Conservation (phyloP, 2,329 filamentous ascomycete species). For the Akanthomyces uredinophilus region DNA sequence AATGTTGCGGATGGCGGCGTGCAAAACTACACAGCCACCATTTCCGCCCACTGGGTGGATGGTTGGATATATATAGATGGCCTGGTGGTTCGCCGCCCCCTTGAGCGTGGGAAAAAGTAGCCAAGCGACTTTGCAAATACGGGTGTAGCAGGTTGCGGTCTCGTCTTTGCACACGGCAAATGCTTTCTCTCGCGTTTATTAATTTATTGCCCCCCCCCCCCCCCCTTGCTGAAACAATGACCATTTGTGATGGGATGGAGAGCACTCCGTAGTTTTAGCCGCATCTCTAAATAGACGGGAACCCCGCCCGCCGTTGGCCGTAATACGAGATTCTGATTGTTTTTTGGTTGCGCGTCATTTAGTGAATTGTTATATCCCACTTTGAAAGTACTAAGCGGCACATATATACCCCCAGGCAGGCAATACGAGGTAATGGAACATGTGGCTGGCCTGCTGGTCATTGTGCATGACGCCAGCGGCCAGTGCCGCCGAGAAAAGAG, state of each 20-base stretch:
- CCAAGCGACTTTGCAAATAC: too few relatives aligned
- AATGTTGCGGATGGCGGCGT: too few relatives aligned
- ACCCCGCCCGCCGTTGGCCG: background rate
- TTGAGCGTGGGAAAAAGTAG: too few relatives aligned
- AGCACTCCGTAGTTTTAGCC: too few relatives aligned
- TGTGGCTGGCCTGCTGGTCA: background rate
- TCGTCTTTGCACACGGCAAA: background rate
- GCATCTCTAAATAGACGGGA: too few relatives aligned
- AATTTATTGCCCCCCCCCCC: too few relatives aligned
- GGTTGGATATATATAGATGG: too few relatives aligned
- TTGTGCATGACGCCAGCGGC: constrained; percentile 5
- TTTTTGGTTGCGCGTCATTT: background rate
- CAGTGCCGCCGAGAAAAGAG: background rate
- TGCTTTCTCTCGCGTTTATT: too few relatives aligned
- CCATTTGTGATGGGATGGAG: too few relatives aligned
- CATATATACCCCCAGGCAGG: background rate
- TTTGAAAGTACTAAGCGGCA: background rate
- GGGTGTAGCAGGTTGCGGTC: too few relatives aligned
- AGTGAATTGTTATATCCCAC: background rate
- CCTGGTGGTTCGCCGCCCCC: too few relatives aligned
- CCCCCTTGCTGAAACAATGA: too few relatives aligned
- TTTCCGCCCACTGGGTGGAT: background rate
- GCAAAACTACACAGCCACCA: background rate
- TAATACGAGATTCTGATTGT: constrained; percentile 10
- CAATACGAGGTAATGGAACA: background rate